Conservation (phyloP, 306 rosid genomes). For the Mimosa pudica region DNA sequence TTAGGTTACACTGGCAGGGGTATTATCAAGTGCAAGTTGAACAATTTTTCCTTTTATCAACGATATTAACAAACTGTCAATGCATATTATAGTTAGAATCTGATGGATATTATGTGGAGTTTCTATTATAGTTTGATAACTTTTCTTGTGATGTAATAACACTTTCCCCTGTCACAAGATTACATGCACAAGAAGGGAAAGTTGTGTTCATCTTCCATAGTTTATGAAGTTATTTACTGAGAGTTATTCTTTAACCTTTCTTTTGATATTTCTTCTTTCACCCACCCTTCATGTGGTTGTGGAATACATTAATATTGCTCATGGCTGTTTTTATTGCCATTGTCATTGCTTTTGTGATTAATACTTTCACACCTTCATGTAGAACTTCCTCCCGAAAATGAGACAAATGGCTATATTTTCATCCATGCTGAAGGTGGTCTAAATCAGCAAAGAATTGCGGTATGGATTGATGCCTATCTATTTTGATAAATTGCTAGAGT, state of each 20-base stretch:
- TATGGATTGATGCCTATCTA: constrained; percentile 43
- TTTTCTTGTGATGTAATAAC: background rate
- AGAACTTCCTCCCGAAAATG: constrained; percentile 89
- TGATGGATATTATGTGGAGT: background rate
- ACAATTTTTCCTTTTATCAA: constrained; percentile 5
- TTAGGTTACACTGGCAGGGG: constrained; percentile 7
- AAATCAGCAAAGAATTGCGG: constrained; percentile 96
- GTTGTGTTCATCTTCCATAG: background rate
- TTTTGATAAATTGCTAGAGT: constrained; percentile 22
- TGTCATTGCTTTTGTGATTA: constrained; percentile 5
- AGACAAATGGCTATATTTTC: constrained; percentile 90
- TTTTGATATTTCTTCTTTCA: constrained; percentile 4
- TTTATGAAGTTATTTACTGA: background rate
- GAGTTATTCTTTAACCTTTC: background rate
- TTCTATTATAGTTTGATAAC: background rate
- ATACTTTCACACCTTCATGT: constrained; percentile 36
- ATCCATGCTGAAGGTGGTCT: constrained; percentile 98
- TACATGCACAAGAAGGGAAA: background rate
- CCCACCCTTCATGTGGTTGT: constrained; percentile 3
- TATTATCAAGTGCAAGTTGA: constrained; percentile 15
- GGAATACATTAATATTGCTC: constrained; percentile 17
- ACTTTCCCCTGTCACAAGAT: background rate
- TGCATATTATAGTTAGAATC: constrained; percentile 12
- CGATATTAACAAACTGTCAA: constrained; percentile 12
- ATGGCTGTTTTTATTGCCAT: constrained; percentile 11